Evolutionary conservation across 257 asterid species (phyloP).

Genomic region (Verbascum thapsus): DNA sequence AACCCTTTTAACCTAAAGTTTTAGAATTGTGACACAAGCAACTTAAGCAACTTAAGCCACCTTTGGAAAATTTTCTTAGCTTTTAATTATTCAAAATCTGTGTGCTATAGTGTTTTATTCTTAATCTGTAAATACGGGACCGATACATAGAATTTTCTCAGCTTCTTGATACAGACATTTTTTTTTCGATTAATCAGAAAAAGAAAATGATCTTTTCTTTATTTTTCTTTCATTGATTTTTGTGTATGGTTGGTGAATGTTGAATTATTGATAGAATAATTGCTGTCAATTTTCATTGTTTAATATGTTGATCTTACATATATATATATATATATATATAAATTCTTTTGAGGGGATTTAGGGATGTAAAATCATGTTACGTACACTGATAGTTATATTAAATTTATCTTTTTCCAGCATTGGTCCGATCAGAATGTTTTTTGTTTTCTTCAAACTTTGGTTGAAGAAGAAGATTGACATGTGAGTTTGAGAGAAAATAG

Average conservation of each 20-base stretch:
- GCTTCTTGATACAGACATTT: conserved; percentile 31
- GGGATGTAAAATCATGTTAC: conserved; percentile 41
- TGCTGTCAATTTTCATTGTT: too few species aligned
- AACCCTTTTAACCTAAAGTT: conserved; percentile 32
- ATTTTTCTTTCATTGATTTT: background rate
- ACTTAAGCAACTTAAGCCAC: conserved; percentile 31
- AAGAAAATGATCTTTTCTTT: conserved; percentile 1
- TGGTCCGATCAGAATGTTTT: too few species aligned
- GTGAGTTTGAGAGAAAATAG: too few species aligned
- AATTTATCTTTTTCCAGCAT: too few species aligned
- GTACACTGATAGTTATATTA: too few species aligned
- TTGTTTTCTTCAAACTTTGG: too few species aligned
- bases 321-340: conserved; percentile 1
- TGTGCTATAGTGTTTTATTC: conserved; percentile 43
- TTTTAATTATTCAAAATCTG: conserved; percentile 31
- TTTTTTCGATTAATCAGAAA: too few species aligned
- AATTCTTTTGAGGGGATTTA: conserved; percentile 31
- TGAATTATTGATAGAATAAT: too few species aligned
- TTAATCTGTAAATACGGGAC: conserved; percentile 56
- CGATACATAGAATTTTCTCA: conserved; percentile 32
- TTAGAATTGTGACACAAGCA: conserved; percentile 41
- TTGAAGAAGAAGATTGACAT: too few species aligned
- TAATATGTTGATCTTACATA: too few species aligned
- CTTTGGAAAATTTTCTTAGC: conserved; percentile 55
- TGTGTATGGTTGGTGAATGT: conserved; percentile 1